A percentile compares a stretch with the other conserved stretches of the same genome.
phyloP scores from a whole-genome alignment of 1,284 basidiomycete genomes.

The Inonotus obliquus region DNA sequence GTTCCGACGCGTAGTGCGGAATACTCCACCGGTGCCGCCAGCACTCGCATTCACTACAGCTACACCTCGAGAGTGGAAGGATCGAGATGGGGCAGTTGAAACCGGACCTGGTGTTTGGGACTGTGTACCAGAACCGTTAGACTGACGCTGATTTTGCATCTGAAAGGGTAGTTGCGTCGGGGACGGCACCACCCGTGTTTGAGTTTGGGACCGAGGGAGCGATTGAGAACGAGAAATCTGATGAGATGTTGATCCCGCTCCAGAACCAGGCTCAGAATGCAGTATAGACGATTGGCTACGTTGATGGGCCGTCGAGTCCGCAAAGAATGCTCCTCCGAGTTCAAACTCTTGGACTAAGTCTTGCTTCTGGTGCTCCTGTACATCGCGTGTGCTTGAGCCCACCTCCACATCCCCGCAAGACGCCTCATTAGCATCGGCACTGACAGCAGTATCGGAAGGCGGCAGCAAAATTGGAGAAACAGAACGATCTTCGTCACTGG shows the following conservation, averaged over 20 bases:
- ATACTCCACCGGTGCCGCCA: neutral
- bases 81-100: too few relatives aligned
- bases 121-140: too few relatives aligned
- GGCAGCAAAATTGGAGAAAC: neutral
- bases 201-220: neutral
- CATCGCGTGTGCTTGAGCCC: too few relatives aligned
- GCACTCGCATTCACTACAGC: neutral
- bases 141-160: neutral
- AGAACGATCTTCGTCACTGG: neutral
- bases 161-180: neutral
- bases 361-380: too few relatives aligned
- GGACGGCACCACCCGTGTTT: too few relatives aligned
- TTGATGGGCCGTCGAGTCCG: neutral
- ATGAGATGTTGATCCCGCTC: neutral
- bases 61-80: neutral
- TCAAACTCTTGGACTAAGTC: neutral
- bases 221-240: neutral
- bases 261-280: neutral
- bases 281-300: neutral
- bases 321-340: conserved; percentile 3
- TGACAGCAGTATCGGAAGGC: neutral
- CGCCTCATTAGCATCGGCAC: neutral
- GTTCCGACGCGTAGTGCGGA: neutral
- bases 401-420: too few relatives aligned
- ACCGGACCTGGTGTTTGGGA: too few relatives aligned